Evolutionary conservation across 306 rosid species (phyloP).

Genomic region (Prunus persica): Prunus_persica_NCBIv2 NC_034011.1:24354501-24355000

Average conservation of each 20-base stretch:
- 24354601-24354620: conserved; percentile 87
- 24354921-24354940: conserved; percentile 95
- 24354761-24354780: conserved; percentile 88
- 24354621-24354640: conserved; percentile 84
- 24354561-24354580: conserved; percentile 88
- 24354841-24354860: conserved; percentile 88
- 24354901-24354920: conserved; percentile 94
- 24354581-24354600: conserved; percentile 95
- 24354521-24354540: conserved; percentile 89
- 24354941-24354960: conserved; percentile 81
- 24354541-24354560: conserved; percentile 84
- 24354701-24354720: conserved; percentile 89
- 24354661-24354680: conserved; percentile 85
- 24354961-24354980: conserved; percentile 74
- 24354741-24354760: conserved; percentile 87
- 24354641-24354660: conserved; percentile 94
- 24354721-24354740: conserved; percentile 82
- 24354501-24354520: conserved; percentile 92
- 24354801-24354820: conserved; percentile 87
- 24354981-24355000: conserved; percentile 69
- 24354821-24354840: conserved; percentile 90
- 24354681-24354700: conserved; percentile 86
- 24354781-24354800: conserved; percentile 81
- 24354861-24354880: conserved; percentile 84
- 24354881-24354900: conserved; percentile 56